Evolutionary conservation across 208 protist genomes (phyloP).

Genomic region (Leishmania aethiopica): DNA sequence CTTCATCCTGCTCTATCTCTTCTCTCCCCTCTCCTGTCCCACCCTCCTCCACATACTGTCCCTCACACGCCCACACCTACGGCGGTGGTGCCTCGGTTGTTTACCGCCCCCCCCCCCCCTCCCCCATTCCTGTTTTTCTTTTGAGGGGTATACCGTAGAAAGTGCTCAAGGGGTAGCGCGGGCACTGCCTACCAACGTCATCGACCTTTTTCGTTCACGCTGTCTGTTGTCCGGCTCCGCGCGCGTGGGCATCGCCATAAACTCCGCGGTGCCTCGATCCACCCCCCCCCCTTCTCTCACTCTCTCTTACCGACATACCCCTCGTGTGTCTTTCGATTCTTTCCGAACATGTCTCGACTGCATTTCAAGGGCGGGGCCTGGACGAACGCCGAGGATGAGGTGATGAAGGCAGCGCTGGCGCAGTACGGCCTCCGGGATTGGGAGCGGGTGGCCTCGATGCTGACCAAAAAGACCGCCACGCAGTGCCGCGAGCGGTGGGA

Average conservation of each 20-base stretch:
- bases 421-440: slow-evolving; percentile 99
- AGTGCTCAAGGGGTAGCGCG: no score
- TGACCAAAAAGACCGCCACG: slow-evolving; percentile 98
- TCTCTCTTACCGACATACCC: background rate
- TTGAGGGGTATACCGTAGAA: no score
- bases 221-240: background rate
- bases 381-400: slow-evolving; percentile 99
- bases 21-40: background rate
- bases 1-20: background rate
- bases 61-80: background rate
- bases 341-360: slow-evolving; percentile 79
- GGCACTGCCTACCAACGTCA: background rate
- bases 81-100: background rate
- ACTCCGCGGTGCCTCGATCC: background rate
- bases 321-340: slow-evolving; percentile 6
- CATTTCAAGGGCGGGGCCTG: slow-evolving; percentile 98
- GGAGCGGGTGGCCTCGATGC: slow-evolving; percentile 98
- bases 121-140: background rate
- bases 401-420: slow-evolving; percentile 99
- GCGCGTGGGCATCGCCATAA: background rate
- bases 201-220: background rate
- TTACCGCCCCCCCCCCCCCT: background rate
- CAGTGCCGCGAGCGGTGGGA: slow-evolving; percentile 99
- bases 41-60: background rate
- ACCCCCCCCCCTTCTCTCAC: background rate